Conservation (phyloP, 148 eudicot species). For the Arbutus unedo region DNA sequence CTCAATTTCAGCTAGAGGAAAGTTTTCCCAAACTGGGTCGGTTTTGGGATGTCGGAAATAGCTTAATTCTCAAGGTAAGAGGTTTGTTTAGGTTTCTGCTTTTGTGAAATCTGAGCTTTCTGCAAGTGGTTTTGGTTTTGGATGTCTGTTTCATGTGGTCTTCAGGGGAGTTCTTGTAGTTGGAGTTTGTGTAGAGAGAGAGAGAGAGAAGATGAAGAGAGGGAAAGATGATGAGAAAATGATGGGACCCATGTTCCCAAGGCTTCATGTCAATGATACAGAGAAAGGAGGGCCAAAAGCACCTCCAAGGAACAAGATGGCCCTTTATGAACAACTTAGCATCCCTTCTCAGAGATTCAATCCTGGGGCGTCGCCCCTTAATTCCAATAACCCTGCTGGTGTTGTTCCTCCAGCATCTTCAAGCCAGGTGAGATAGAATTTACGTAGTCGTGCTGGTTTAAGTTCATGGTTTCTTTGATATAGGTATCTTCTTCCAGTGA, state of each 20-base stretch:
- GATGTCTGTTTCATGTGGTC: conserved; percentile 15
- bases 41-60: not conserved
- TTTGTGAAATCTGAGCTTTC: conserved; percentile 11
- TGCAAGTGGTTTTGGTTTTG: conserved; percentile 6
- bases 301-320: conserved; percentile 97
- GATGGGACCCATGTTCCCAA: conserved; percentile 83
- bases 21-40: conserved; percentile 1
- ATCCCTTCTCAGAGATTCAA: conserved; percentile 73
- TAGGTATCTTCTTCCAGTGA: not conserved
- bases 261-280: conserved; percentile 86
- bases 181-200: conserved; percentile 17
- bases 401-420: conserved; percentile 42
- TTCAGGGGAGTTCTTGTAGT: conserved; percentile 19
- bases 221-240: conserved; percentile 64
- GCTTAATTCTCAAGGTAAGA: not conserved
- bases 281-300: conserved; percentile 97
- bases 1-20: conserved; percentile 2
- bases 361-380: conserved; percentile 21
- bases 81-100: not conserved
- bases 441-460: not conserved
- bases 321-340: conserved; percentile 85
- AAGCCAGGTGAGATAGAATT: conserved; percentile 39
- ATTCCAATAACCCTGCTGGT: conserved; percentile 24
- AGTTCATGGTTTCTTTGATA: not conserved
- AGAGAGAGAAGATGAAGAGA: conserved; percentile 28